A percentile compares a stretch with the other conserved stretches of the same genome.
These are phyloP conservation scores for Saussurea involucrata DNA, from an alignment of 129 eudicot genomes.

Conservation along the genomic window DNA sequence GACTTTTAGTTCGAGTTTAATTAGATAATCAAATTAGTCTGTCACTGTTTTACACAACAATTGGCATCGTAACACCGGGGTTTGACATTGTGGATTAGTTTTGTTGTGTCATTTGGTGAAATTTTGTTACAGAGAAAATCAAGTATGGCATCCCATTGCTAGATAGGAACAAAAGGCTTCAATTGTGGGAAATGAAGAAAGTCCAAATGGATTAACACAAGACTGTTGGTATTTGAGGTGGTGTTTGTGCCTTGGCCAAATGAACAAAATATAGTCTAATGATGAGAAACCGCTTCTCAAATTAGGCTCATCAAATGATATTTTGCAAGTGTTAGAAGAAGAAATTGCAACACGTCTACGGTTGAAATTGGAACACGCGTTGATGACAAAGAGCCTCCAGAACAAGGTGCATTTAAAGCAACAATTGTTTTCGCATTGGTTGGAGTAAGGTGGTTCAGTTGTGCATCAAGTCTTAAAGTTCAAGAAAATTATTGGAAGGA, in stretches of 20 bases:
- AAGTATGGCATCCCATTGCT: not conserved
- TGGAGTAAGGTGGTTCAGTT: too few species aligned
- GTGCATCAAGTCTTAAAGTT: too few species aligned
- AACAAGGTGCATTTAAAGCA: not conserved
- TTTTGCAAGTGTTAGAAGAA: too few species aligned
- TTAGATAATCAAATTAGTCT: too few species aligned
- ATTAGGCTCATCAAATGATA: not conserved
- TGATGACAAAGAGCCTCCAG: not conserved
- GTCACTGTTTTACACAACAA: too few species aligned
- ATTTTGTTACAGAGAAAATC: too few species aligned
- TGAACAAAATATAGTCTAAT: not conserved
- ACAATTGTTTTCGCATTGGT: too few species aligned
- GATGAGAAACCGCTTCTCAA: not conserved
- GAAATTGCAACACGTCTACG: not conserved
- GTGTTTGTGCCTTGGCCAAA: not conserved
- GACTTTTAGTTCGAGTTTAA: not conserved
- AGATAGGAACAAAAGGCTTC: not conserved
- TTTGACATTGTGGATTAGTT: too few species aligned
- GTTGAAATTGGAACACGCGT: not conserved
- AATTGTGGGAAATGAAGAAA: not conserved
- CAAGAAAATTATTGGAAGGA: too few species aligned
- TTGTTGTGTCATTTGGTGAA: too few species aligned
- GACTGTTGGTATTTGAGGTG: not conserved
- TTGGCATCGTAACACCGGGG: too few species aligned
- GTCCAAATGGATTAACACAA: not conserved